Evolutionary conservation across 1,284 basidiomycete genomes (phyloP).

Genomic region (Rhodofomes roseus): DNA sequence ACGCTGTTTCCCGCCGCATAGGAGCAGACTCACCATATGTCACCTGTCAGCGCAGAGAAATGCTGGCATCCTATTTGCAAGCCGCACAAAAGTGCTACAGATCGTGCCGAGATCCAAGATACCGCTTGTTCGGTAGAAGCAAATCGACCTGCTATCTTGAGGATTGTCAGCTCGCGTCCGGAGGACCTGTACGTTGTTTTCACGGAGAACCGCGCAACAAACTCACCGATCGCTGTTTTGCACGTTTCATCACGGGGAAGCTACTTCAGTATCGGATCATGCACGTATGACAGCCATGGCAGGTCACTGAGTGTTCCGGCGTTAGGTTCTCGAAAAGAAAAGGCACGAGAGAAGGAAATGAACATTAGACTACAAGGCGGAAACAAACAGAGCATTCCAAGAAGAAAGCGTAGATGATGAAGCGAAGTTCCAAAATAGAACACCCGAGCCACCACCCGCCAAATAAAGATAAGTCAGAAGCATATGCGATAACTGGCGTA

Average conservation of each 20-base stretch:
- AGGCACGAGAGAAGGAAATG: constrained; percentile 3
- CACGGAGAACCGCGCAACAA: neutral
- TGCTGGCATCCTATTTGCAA: neutral
- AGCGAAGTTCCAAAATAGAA: neutral
- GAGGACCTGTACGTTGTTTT: neutral
- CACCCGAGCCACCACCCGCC: neutral
- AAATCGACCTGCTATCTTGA: neutral
- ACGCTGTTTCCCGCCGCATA: neutral
- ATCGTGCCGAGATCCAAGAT: neutral
- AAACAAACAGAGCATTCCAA: constrained; percentile 1
- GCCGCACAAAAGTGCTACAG: neutral
- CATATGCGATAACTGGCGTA: constrained; percentile 93
- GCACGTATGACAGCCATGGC: neutral
- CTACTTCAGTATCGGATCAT: neutral
- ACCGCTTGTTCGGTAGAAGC: neutral
- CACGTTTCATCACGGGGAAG: neutral
- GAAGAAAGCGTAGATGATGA: neutral
- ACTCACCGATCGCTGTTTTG: neutral
- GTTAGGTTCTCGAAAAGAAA: neutral
- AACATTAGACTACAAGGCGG: constrained; percentile 13
- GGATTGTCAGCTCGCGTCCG: neutral
- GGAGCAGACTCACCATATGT: neutral
- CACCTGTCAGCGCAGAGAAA: neutral
- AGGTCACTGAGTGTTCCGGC: neutral
- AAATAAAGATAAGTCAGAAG: constrained; percentile 44